These are phyloP conservation scores for Microcyclospora tardicrescens DNA, from an alignment of 2,329 filamentous ascomycete genomes.

Conservation along the genomic window DNA sequence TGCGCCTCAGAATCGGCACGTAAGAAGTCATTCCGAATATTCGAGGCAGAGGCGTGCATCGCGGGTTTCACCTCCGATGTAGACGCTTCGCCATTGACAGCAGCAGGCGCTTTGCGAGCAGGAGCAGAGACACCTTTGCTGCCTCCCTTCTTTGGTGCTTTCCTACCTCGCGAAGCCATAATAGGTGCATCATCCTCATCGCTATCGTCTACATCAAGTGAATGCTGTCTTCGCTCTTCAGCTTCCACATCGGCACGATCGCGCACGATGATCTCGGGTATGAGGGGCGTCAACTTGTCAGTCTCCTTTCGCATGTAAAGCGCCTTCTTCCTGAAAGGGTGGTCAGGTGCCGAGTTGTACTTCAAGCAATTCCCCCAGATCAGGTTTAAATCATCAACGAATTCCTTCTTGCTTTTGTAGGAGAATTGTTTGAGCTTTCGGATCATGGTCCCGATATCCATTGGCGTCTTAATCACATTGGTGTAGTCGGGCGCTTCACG, in stretches of 20 bases:
- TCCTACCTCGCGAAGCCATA: slow-evolving; percentile 90
- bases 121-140: slow-evolving; percentile 37
- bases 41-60: slow-evolving; percentile 34
- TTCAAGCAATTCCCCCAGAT: slow-evolving; percentile 96
- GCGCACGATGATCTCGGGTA: slow-evolving; percentile 81
- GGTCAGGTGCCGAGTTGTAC: slow-evolving; percentile 83
- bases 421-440: slow-evolving; percentile 71
- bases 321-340: slow-evolving; percentile 82
- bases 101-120: slow-evolving; percentile 24
- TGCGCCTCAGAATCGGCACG: slow-evolving; percentile 67
- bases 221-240: slow-evolving; percentile 61
- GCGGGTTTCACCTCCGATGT: slow-evolving; percentile 65
- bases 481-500: slow-evolving; percentile 94
- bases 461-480: slow-evolving; percentile 84
- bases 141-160: slow-evolving; percentile 67
- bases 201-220: slow-evolving; percentile 76
- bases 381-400: slow-evolving; percentile 81
- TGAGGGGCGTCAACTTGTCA: slow-evolving; percentile 87
- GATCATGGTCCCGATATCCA: slow-evolving; percentile 96
- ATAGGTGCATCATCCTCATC: slow-evolving; percentile 68
- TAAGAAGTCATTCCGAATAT: slow-evolving; percentile 39
- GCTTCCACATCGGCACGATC: slow-evolving; percentile 85
- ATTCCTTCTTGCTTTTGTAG: slow-evolving; percentile 68
- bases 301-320: slow-evolving; percentile 95
- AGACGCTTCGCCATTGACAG: slow-evolving; percentile 53